Conservation (phyloP, 257 asterid genomes). For the Scutellaria barbata region DNA sequence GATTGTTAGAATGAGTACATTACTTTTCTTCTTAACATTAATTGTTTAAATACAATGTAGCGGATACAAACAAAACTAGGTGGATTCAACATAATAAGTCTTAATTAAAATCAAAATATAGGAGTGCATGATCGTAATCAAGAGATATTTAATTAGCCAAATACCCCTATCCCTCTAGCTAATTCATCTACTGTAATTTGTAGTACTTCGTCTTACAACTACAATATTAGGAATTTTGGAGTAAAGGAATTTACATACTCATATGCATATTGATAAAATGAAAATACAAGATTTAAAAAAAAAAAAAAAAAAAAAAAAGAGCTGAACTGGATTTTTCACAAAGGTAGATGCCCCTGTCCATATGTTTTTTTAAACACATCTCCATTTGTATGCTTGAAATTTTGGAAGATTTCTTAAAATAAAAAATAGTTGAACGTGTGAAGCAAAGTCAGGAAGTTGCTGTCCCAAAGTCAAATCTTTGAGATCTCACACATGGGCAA, state of each 20-base stretch:
- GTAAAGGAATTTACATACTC: too few relatives aligned
- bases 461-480: conserved; percentile 65
- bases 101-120: too few relatives aligned
- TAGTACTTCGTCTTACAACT: too few relatives aligned
- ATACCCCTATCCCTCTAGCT: too few relatives aligned
- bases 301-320: background rate
- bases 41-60: too few relatives aligned
- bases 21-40: background rate
- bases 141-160: too few relatives aligned
- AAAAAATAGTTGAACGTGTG: conserved; percentile 38
- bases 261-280: too few relatives aligned
- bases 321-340: background rate
- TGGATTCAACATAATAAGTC: too few relatives aligned
- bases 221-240: too few relatives aligned
- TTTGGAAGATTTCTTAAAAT: background rate
- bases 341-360: background rate
- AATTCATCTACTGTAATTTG: too few relatives aligned
- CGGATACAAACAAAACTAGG: too few relatives aligned
- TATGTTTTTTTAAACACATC: background rate
- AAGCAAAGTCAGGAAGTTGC: conserved; percentile 44
- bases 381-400: conserved; percentile 9
- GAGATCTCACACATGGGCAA: conserved; percentile 67
- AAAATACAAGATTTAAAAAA: background rate
- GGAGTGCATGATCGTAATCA: too few relatives aligned
- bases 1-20: background rate